These are phyloP conservation scores for Sutorius australiensis DNA, from an alignment of 768 basidiomycete species.

Conservation along the genomic window DNA sequence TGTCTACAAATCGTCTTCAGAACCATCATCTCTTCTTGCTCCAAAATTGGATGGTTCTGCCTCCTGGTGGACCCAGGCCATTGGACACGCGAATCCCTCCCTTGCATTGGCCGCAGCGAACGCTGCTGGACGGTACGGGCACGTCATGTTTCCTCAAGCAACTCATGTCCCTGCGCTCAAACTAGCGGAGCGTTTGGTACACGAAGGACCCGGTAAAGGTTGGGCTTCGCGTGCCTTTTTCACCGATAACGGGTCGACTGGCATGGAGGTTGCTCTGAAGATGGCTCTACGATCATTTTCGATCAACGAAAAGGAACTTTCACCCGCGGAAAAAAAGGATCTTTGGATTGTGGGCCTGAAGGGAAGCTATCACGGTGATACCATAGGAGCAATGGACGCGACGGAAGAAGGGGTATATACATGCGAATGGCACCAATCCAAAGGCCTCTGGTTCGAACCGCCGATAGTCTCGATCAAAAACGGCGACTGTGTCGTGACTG, in stretches of 20 bases:
- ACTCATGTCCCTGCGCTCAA: constrained; percentile 81
- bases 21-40: constrained; percentile 36
- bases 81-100: constrained; percentile 77
- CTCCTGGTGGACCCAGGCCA: constrained; percentile 96
- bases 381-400: constrained; percentile 96
- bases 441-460: constrained; percentile 92
- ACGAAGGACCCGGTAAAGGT: constrained; percentile 73
- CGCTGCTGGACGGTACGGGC: constrained; percentile 91
- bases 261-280: constrained; percentile 96
- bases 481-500: constrained; percentile 49
- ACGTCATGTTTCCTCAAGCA: constrained; percentile 93
- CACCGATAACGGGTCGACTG: constrained; percentile 94
- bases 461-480: constrained; percentile 70
- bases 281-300: constrained; percentile 84
- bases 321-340: constrained; percentile 39
- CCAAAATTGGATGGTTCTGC: constrained; percentile 88
- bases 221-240: constrained; percentile 94
- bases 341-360: constrained; percentile 81
- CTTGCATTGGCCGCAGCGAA: constrained; percentile 83
- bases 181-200: constrained; percentile 75
- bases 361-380: constrained; percentile 97
- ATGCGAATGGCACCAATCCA: constrained; percentile 93
- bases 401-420: constrained; percentile 88
- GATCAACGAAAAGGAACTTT: constrained; percentile 33
- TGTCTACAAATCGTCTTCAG: constrained; percentile 43